phyloP scores from a whole-genome alignment of 306 rosid species.

The Cucumis cinereus region DNA sequence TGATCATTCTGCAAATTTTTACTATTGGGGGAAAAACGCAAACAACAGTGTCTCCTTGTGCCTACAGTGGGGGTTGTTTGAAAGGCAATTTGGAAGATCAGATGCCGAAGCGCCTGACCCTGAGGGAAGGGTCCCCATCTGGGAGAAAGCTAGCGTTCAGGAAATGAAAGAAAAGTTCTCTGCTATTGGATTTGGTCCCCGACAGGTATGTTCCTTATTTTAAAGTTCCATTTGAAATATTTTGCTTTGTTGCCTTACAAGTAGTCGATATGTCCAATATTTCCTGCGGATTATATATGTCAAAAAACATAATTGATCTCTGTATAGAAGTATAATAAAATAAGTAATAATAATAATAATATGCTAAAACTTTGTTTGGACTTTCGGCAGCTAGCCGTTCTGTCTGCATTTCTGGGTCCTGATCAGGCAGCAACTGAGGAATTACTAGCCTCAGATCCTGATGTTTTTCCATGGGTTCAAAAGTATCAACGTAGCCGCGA shows the following conservation, averaged over 20 bases:
- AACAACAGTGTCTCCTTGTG: constrained; percentile 10
- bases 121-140: constrained; percentile 77
- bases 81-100: constrained; percentile 66
- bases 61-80: constrained; percentile 82
- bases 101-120: constrained; percentile 90
- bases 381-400: constrained; percentile 53
- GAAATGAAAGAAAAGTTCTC: constrained; percentile 84
- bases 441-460: constrained; percentile 59
- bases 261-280: neutral
- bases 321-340: neutral
- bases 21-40: neutral
- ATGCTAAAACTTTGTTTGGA: constrained; percentile 12
- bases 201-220: constrained; percentile 45
- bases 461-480: constrained; percentile 80
- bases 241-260: constrained; percentile 2
- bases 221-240: constrained; percentile 7
- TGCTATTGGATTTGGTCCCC: constrained; percentile 89
- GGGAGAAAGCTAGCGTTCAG: constrained; percentile 76
- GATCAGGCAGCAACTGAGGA: constrained; percentile 72
- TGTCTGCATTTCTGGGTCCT: constrained; percentile 89
- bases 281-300: neutral
- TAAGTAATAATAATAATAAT: neutral
- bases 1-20: neutral
- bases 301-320: neutral
- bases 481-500: constrained; percentile 88